Percentiles rank a stretch among this genome's conserved stretches.
These are phyloP conservation scores for Ustilago nuda DNA, from an alignment of 1,284 basidiomycete genomes.

Conservation along the genomic window DNA sequence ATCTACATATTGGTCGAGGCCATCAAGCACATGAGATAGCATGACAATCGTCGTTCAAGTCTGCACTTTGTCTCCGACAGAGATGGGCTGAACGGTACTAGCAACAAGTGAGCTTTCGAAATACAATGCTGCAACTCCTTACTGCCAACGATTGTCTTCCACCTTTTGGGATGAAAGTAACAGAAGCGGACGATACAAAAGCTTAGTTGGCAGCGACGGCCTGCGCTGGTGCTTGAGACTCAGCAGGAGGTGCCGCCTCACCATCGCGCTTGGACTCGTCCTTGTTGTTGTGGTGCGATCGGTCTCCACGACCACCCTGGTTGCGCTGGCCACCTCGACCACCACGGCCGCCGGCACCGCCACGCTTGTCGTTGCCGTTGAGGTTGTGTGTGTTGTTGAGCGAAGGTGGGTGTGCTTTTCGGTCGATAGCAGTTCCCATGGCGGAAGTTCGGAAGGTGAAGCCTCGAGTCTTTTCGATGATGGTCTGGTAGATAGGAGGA, in stretches of 20 bases:
- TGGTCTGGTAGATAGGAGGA: conserved; percentile 89
- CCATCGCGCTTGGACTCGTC: conserved; percentile 41
- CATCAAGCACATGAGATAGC: conserved; percentile 23
- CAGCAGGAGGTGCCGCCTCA: conserved; percentile 33
- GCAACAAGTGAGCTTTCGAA: conserved; percentile 1
- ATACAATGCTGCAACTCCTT: conserved; percentile 18
- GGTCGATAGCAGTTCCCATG: conserved; percentile 83
- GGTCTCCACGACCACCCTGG: conserved; percentile 46
- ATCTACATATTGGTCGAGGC: conserved; percentile 29
- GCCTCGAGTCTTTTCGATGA: conserved; percentile 95
- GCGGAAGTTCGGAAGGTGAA: conserved; percentile 91
- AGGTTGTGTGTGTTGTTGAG: conserved; percentile 52
- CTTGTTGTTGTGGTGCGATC: conserved; percentile 26
- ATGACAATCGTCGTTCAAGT: neutral
- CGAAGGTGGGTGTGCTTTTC: conserved; percentile 69
- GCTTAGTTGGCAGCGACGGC: conserved; percentile 39
- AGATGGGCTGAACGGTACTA: neutral
- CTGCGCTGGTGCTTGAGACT: conserved; percentile 40
- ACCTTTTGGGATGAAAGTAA: conserved; percentile 18
- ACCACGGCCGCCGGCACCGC: conserved; percentile 54
- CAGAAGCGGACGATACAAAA: neutral
- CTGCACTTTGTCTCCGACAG: neutral
- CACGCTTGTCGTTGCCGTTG: conserved; percentile 54
- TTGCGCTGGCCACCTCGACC: conserved; percentile 58
- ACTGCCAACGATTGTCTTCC: conserved; percentile 7